phyloP scores from a whole-genome alignment of 768 basidiomycete species.

The Tulasnella sp. region DNA sequence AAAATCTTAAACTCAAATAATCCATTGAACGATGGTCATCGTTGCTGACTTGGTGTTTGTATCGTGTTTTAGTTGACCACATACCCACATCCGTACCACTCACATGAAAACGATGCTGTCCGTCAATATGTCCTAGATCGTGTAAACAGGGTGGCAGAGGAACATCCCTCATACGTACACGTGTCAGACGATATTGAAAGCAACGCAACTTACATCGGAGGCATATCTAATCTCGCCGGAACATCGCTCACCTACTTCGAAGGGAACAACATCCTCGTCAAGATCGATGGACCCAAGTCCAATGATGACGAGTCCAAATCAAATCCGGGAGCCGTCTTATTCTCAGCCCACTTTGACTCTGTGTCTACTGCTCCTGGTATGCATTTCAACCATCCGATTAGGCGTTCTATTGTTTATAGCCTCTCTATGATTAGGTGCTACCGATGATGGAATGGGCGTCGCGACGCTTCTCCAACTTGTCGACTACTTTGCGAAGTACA shows the following conservation, averaged over 20 bases:
- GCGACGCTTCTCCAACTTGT: slow-evolving; percentile 56
- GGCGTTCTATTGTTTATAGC: no score
- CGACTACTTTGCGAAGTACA: slow-evolving; percentile 36
- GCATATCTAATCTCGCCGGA: slow-evolving; percentile 23
- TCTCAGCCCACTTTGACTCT: slow-evolving; percentile 60
- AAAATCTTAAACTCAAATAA: no score
- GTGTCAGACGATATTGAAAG: slow-evolving; percentile 30
- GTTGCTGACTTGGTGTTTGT: not conserved
- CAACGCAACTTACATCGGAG: slow-evolving; percentile 45
- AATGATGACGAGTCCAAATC: slow-evolving; percentile 37
- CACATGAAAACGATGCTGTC: slow-evolving; percentile 60
- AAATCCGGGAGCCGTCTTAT: slow-evolving; percentile 39
- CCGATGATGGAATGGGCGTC: slow-evolving; percentile 69
- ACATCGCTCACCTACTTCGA: slow-evolving; percentile 18
- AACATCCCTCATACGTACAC: slow-evolving; percentile 34
- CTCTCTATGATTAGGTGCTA: slow-evolving; percentile 51
- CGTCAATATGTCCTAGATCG: slow-evolving; percentile 48
- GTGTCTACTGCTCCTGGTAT: slow-evolving; percentile 16
- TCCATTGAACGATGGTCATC: not conserved
- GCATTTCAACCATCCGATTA: no score
- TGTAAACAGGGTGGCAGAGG: slow-evolving; percentile 34
- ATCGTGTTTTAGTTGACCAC: slow-evolving; percentile 63
- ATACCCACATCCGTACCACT: slow-evolving; percentile 67
- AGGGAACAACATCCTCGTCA: slow-evolving; percentile 47
- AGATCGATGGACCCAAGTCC: slow-evolving; percentile 36